Base-by-base conservation (phyloP, 2,329 filamentous ascomycete species). In the Catunica adiposa region DNA sequence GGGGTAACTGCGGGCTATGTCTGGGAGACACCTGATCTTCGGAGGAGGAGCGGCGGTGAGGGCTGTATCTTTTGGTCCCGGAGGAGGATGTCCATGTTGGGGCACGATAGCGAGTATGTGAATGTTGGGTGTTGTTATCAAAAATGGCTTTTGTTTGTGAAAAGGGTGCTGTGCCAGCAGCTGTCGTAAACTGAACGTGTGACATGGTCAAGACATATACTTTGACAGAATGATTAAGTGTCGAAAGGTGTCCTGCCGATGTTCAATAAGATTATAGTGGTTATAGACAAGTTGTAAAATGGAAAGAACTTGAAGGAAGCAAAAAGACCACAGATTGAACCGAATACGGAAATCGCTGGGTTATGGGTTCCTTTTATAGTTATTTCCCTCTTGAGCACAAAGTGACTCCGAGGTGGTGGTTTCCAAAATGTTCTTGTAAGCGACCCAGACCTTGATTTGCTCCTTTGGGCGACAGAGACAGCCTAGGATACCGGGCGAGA, bases 11-110 rank as follows among this genome's bases (percentile, higher is more conserved):
- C 15, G 53, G 56, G 40, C 50, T 56, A 23, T 55, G 48, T 26
- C 42, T 48, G 11, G 56, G 56, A 22, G 56, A 56, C 7, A 53
- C 31, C 38, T 58, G 56, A 3, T 56, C 54, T 23, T 58, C 53
- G 20, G 54, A 50, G 44, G 47, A 56, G 50, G 58, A 47, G 31
- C 55, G 58, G 48, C 55, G 58, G 50, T 59, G 60, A 22, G 48
- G 50, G 25, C 22, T 57, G 52, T 53, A 40, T 25, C 47, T 54
- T 50, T 61, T 58, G 50, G 57, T 52, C 17, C n/a, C n/a, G 31
- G 50, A 38, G 20, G 50, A 17, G 15, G 22, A 17, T 1, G 50
- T 46, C 54, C 57, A 61, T 26, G 51, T 46, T 25, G 55, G 58
- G 44, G 56, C 31, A 53, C 58, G 55, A 44, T 53, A 57, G 17